Base-by-base conservation (phyloP, 371 early-diverging fungal genomes). In the Fennellomyces sp. region DNA sequence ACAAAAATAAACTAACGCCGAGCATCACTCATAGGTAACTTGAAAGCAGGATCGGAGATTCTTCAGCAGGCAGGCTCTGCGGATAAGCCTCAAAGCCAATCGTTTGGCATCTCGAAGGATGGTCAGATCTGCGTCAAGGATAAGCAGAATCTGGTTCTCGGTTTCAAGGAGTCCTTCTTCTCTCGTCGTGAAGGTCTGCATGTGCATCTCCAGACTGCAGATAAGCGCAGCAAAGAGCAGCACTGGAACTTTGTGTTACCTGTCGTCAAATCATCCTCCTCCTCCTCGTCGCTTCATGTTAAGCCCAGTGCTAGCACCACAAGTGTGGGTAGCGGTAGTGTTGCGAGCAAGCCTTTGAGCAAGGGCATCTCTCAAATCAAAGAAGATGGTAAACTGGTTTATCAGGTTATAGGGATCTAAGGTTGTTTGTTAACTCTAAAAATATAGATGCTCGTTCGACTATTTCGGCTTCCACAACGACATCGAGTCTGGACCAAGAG, bases 111-210 rank as follows among this genome's bases (percentile, higher is more conserved):
- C 4, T 64, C 74, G 19, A 41, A 68, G 13, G 64, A 79, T 45
- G 80, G 80, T 8, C 76, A 79, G 51, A 74, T 79, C 47, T 80
- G 76, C 54, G 42, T 83, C 26, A 65, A 67, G 52, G 61, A 67
- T 41, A 62, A 78, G 17, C 68, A 73, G 10, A 64, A 70, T 35
- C 61, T 85, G 21, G 78, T 85, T 12, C 69, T 85, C 21, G 85
- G 83, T 49, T 76, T 82, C 47, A 79, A 79, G 48, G 80, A 79
- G 48, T 72, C 76, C 2, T 76, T 76, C 65, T 79, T 79, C 55
- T 60, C 74, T 19, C 72, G 76, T 26, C 72, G 75, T 52, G 80
- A 79, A 52, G 80, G 80, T 11, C 63, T 74, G 29, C 80, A 74
- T 61, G 76, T 79, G 26, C 76, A 79, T 55, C 68, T 78, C 23